Evolutionary conservation across 768 basidiomycete species (phyloP).

Genomic region (Candolleomyces aberdarensis): DNA sequence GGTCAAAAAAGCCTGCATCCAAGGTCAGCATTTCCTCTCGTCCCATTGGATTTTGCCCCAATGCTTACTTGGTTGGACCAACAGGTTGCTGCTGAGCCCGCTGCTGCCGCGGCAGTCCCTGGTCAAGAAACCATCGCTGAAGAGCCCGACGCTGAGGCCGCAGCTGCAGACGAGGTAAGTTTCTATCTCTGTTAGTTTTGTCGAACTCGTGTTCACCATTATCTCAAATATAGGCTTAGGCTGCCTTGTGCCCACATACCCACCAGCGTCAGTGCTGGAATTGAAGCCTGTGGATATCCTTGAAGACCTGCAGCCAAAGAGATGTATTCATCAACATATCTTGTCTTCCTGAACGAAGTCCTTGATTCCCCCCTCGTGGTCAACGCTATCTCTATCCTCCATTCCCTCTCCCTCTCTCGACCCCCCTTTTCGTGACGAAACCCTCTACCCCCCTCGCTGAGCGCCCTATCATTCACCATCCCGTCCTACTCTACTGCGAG

Average conservation of each 20-base stretch:
- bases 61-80: slow-evolving; percentile 12
- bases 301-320: not conserved
- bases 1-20: slow-evolving; percentile 62
- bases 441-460: not conserved
- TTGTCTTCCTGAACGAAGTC: not conserved
- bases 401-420: not conserved
- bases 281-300: not conserved
- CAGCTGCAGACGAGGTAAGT: slow-evolving; percentile 25
- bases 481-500: no score
- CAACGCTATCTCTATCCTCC: not conserved
- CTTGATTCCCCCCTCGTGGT: not conserved
- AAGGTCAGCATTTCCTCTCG: slow-evolving; percentile 38
- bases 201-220: not conserved
- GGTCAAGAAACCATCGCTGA: slow-evolving; percentile 52
- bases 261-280: not conserved
- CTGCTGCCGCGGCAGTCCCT: slow-evolving; percentile 33
- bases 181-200: slow-evolving; percentile 1
- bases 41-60: slow-evolving; percentile 3
- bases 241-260: not conserved
- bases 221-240: not conserved
- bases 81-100: slow-evolving; percentile 38
- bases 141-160: slow-evolving; percentile 45
- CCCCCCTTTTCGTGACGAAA: not conserved
- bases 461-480: no score
- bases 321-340: not conserved